A percentile compares a stretch with the other conserved stretches of the same genome.
phyloP scores from a whole-genome alignment of 306 rosid species.

The Vigna radiata region DNA sequence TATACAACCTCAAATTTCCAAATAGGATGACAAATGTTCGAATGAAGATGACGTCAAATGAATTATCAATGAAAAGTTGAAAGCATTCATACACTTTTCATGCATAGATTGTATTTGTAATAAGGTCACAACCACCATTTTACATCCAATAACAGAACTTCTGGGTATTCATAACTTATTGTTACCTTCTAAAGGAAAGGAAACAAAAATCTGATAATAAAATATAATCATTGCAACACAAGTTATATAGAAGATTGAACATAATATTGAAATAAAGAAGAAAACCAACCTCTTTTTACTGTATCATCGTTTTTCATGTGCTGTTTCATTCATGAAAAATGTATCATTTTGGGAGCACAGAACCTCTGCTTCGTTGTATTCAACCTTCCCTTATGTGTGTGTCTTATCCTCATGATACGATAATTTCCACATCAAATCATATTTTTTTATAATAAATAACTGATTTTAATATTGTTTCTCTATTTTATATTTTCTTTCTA shows the following conservation, averaged over 20 bases:
- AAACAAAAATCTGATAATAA: constrained; percentile 14
- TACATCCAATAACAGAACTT: constrained; percentile 49
- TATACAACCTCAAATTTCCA: constrained; percentile 11
- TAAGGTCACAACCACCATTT: constrained; percentile 34
- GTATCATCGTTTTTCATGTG: constrained; percentile 52
- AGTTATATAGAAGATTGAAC: neutral
- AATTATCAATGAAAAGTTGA: neutral
- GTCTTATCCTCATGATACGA: constrained; percentile 29
- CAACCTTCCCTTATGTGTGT: constrained; percentile 46
- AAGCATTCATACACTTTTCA: neutral
- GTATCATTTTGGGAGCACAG: constrained; percentile 44
- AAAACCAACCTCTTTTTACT: constrained; percentile 51
- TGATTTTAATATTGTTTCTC: neutral
- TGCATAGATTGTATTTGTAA: neutral
- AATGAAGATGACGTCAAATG: constrained; percentile 49
- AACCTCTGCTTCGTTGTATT: constrained; percentile 69
- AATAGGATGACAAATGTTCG: constrained; percentile 22
- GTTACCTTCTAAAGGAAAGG: too few relatives aligned
- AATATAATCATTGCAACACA: constrained; percentile 10
- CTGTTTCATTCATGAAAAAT: constrained; percentile 33
- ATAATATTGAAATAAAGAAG: neutral
- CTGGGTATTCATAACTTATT: neutral
- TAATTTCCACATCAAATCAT: constrained; percentile 30
- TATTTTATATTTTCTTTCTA: neutral
- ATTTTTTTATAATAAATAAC: neutral